Evolutionary conservation across 106 monocot species (phyloP).

Genomic region (Dioscorea zingiberensis): DNA sequence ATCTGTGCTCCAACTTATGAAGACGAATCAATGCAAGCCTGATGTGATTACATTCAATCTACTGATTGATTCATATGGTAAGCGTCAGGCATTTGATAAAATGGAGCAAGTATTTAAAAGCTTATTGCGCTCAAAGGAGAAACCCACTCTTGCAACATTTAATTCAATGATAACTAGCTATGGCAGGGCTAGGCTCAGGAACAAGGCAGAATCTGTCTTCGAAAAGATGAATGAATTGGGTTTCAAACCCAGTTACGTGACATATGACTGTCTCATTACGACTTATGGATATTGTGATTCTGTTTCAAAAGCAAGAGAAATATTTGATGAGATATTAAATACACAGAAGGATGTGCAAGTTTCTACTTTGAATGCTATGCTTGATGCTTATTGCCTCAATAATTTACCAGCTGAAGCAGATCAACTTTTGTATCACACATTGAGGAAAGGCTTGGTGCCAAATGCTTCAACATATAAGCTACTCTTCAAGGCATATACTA

Average conservation of each 20-base stretch:
- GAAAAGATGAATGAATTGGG: conserved; percentile 61
- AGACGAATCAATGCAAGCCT: conserved; percentile 62
- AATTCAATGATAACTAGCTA: conserved; percentile 94
- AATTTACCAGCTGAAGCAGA: conserved; percentile 66
- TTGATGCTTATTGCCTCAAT: conserved; percentile 87
- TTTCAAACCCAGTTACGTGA: conserved; percentile 66
- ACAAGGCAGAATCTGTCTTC: conserved; percentile 67
- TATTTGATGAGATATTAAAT: conserved; percentile 72
- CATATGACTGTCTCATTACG: conserved; percentile 75
- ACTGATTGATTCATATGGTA: conserved; percentile 89
- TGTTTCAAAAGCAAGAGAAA: conserved; percentile 59
- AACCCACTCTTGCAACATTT: conserved; percentile 76
- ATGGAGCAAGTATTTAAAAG: conserved; percentile 98
- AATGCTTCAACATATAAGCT: conserved; percentile 79
- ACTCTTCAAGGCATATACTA: conserved; percentile 77
- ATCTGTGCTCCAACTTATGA: conserved; percentile 63
- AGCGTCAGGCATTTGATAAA: conserved; percentile 77
- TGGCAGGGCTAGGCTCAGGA: conserved; percentile 72
- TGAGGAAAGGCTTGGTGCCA: conserved; percentile 32
- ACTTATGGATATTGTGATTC: conserved; percentile 85
- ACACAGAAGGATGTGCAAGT: conserved; percentile 34
- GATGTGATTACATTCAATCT: conserved; percentile 85
- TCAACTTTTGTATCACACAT: conserved; percentile 42
- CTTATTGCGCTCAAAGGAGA: conserved; percentile 73
- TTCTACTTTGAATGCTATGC: conserved; percentile 89